A percentile compares a stretch with the other conserved stretches of the same genome.
These are phyloP conservation scores for Trichocladium uniseriatum DNA, from an alignment of 495 filamentous ascomycete species.

Conservation along the genomic window DNA sequence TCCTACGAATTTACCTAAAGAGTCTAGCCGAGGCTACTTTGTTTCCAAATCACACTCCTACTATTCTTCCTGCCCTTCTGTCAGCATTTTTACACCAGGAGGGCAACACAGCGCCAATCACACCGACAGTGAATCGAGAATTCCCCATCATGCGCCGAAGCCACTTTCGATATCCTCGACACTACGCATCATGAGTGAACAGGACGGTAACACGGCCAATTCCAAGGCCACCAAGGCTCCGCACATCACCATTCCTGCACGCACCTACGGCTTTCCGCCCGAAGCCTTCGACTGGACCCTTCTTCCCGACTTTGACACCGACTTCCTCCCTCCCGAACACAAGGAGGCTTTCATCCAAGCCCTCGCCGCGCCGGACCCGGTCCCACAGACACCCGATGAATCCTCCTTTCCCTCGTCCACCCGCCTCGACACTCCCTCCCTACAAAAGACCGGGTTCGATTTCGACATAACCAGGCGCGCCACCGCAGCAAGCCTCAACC, in stretches of 20 bases:
- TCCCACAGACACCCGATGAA: slow-evolving; percentile 31
- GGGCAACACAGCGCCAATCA: not conserved
- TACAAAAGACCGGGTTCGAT: slow-evolving; percentile 16
- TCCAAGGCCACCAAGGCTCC: not conserved
- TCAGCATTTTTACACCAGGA: too few relatives aligned
- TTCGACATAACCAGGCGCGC: slow-evolving; percentile 12
- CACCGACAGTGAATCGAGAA: not conserved
- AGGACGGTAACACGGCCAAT: not conserved
- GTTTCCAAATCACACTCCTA: not conserved
- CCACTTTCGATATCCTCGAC: not conserved
- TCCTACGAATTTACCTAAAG: too few relatives aligned
- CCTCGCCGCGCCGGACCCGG: slow-evolving; percentile 44
- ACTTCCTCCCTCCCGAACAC: slow-evolving; percentile 53
- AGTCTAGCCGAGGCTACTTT: not conserved
- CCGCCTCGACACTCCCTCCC: slow-evolving; percentile 19
- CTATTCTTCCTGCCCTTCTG: not conserved
- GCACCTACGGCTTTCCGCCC: slow-evolving; percentile 38
- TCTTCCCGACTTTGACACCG: slow-evolving; percentile 55
- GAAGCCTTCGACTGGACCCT: slow-evolving; percentile 37
- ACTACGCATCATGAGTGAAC: slow-evolving; percentile 22
- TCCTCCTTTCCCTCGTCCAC: slow-evolving; percentile 11
- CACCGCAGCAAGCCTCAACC: not conserved
- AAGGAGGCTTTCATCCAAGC: slow-evolving; percentile 51
- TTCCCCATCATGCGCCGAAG: not conserved
- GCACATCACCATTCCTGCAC: slow-evolving; percentile 20